Percentiles rank a stretch among this genome's conserved stretches.
phyloP scores from a whole-genome alignment of 2,329 filamentous ascomycete species.

The Cladosporium sp. region DNA sequence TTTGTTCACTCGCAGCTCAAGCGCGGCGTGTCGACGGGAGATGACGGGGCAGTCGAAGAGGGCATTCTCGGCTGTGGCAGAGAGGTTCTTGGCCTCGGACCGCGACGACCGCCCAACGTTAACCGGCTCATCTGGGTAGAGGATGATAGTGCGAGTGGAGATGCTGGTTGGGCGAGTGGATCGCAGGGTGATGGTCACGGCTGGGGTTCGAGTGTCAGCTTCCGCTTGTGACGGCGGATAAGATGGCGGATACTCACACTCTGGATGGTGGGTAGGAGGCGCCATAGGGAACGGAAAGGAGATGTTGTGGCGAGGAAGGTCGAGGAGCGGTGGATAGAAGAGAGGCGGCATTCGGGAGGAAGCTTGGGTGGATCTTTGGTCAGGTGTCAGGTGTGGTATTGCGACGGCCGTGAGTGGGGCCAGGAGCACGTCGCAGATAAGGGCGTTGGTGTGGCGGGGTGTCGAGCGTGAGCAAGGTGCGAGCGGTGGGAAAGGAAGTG shows the following conservation, averaged over 20 bases:
- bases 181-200: slow-evolving; percentile 3
- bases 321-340: not conserved
- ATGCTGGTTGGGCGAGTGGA: not conserved
- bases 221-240: not conserved
- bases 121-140: slow-evolving; percentile 21
- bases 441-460: not conserved
- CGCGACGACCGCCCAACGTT: slow-evolving; percentile 43
- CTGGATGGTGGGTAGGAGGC: not conserved
- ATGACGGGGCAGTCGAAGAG: slow-evolving; percentile 35
- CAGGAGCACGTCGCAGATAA: not conserved
- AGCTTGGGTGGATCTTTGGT: not conserved
- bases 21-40: slow-evolving; percentile 32
- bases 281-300: not conserved
- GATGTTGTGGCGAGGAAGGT: not conserved
- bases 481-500: no score
- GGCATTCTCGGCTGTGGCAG: slow-evolving; percentile 25
- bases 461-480: no score
- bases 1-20: slow-evolving; percentile 18
- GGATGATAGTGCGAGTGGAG: slow-evolving; percentile 14
- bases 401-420: not conserved
- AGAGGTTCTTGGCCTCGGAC: slow-evolving; percentile 33
- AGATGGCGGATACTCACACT: not conserved
- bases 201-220: not conserved
- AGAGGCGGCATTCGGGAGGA: not conserved
- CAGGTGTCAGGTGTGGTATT: not conserved